These are phyloP conservation scores for Alliaria petiolata DNA, from an alignment of 345 rosid genomes.

Conservation along the genomic window DNA sequence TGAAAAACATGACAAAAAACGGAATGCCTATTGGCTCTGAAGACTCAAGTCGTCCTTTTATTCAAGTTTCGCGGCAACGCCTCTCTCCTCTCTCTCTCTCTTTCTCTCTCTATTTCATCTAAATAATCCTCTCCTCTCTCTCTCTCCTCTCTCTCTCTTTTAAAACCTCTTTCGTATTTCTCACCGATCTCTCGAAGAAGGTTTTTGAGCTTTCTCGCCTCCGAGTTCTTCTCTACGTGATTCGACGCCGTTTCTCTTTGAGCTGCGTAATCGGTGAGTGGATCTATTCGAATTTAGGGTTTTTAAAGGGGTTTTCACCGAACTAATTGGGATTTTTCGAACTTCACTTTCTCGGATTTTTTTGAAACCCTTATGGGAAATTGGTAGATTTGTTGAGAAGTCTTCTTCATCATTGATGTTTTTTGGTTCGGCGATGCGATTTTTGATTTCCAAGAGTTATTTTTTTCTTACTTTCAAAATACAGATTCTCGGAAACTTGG, in stretches of 20 bases:
- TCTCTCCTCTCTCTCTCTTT: not conserved
- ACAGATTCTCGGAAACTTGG: not conserved
- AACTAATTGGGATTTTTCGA: conserved; percentile 2
- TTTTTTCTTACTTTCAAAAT: not conserved
- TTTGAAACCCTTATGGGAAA: not conserved
- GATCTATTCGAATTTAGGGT: conserved; percentile 47
- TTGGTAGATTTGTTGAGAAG: not conserved
- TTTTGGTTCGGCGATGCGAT: not conserved
- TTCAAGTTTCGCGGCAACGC: conserved; percentile 97
- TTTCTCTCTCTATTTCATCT: conserved; percentile 21
- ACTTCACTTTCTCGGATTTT: not conserved
- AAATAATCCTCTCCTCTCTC: not conserved
- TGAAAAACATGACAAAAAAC: not conserved
- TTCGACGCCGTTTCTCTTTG: conserved; percentile 3
- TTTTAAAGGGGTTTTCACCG: not conserved
- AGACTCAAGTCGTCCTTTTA: conserved; percentile 38
- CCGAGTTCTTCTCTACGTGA: not conserved
- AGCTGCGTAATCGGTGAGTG: conserved; percentile 33
- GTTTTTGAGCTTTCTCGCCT: conserved; percentile 15
- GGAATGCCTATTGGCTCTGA: conserved; percentile 35
- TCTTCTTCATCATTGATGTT: not conserved
- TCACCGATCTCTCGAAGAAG: conserved; percentile 9
- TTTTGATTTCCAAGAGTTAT: not conserved
- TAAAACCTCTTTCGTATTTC: conserved; percentile 23
- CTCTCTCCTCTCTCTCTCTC: conserved; percentile 12